Percentiles rank a stretch among this genome's conserved stretches.
These are phyloP conservation scores for Vicia faba DNA, from an alignment of 306 rosid genomes.

Conservation along the genomic window DNA sequence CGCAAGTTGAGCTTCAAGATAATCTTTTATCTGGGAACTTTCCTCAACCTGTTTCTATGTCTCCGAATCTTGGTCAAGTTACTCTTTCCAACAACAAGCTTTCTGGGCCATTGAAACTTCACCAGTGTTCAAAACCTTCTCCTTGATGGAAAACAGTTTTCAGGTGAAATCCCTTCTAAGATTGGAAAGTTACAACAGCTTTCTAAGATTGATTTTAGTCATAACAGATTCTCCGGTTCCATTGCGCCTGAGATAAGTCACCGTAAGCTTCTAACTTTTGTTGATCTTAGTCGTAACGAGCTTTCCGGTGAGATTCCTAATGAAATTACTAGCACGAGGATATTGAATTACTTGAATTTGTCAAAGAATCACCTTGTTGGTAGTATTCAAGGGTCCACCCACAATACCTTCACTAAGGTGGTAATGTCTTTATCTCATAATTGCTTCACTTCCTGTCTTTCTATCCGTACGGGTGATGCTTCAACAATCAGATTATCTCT, in stretches of 20 bases:
- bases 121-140: conserved; percentile 90
- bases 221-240: conserved; percentile 69
- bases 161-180: conserved; percentile 78
- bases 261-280: conserved; percentile 78
- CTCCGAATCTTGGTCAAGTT: conserved; percentile 74
- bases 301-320: conserved; percentile 79
- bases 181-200: conserved; percentile 84
- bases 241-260: conserved; percentile 71
- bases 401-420: no score
- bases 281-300: conserved; percentile 83
- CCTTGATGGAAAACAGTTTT: conserved; percentile 73
- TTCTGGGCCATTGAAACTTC: conserved; percentile 77
- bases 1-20: conserved; percentile 88
- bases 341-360: conserved; percentile 79
- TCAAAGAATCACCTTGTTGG: conserved; percentile 84
- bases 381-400: conserved; percentile 70
- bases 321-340: conserved; percentile 73
- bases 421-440: no score
- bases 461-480: no score
- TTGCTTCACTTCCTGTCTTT: no score
- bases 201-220: conserved; percentile 82
- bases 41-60: conserved; percentile 53
- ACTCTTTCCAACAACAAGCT: conserved; percentile 81
- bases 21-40: conserved; percentile 70
- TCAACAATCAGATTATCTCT: no score